phyloP scores from a whole-genome alignment of 2,329 filamentous ascomycete genomes.

The Gaeumannomyces tritici region DNA sequence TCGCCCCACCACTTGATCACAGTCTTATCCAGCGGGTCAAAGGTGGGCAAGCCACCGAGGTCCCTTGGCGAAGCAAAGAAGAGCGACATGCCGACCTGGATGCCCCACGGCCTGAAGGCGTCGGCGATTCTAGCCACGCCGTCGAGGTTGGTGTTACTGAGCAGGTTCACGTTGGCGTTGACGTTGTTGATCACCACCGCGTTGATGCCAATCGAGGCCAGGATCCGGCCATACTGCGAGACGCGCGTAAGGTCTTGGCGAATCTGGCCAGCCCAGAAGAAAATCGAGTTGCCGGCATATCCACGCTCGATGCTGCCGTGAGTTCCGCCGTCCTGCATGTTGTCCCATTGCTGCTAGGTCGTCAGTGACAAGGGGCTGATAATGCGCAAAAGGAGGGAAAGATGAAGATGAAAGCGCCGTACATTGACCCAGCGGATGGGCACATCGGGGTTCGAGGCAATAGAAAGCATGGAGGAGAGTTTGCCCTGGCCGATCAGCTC shows the following conservation, averaged over 20 bases:
- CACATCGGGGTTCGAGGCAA: conserved; percentile 45
- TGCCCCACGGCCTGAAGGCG: conserved; percentile 56
- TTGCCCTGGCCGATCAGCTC: conserved; percentile 53
- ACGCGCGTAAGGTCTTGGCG: conserved; percentile 50
- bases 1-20: conserved; percentile 56
- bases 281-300: conserved; percentile 59
- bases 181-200: conserved; percentile 63
- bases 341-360: conserved; percentile 50
- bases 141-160: conserved; percentile 47
- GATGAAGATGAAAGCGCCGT: neutral
- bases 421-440: conserved; percentile 58
- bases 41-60: conserved; percentile 47
- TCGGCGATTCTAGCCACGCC: conserved; percentile 55
- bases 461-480: conserved; percentile 33
- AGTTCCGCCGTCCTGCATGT: conserved; percentile 35
- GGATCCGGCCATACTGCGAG: conserved; percentile 52
- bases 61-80: conserved; percentile 57
- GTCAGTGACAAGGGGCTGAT: neutral
- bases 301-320: conserved; percentile 55
- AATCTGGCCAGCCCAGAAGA: conserved; percentile 49
- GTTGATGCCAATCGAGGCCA: conserved; percentile 59
- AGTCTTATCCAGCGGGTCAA: conserved; percentile 50
- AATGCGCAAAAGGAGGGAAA: no score
- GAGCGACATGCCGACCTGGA: conserved; percentile 55
- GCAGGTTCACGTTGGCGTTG: conserved; percentile 52